Evolutionary conservation across 345 rosid species (phyloP).

Genomic region (Carallia brachiata): DNA sequence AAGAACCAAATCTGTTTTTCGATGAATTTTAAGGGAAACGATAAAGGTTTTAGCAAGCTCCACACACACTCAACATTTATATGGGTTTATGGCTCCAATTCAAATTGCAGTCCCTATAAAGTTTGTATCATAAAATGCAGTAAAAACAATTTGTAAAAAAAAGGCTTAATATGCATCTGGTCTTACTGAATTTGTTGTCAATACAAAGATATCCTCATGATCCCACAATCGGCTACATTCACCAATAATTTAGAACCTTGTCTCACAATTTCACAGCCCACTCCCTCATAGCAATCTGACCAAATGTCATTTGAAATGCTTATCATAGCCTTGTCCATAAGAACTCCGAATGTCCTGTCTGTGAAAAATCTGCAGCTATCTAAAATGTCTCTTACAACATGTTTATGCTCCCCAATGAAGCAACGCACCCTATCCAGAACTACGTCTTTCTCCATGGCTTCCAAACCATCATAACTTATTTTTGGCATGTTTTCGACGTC

Average conservation of each 20-base stretch:
- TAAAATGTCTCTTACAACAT: neutral
- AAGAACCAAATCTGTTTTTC: no score
- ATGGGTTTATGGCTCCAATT: no score
- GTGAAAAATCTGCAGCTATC: neutral
- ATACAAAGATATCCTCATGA: neutral
- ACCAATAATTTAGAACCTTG: neutral
- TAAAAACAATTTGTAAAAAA: neutral
- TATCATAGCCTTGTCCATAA: neutral
- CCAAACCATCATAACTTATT: no score
- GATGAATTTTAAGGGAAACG: no score
- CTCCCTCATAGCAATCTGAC: neutral
- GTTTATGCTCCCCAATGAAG: neutral
- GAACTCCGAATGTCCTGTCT: neutral
- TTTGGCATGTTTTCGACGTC: no score
- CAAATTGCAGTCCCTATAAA: no score
- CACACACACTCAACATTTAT: no score
- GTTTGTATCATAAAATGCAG: neutral
- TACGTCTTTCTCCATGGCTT: neutral
- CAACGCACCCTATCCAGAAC: constrained; percentile 12
- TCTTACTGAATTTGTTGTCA: neutral
- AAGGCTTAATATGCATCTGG: neutral
- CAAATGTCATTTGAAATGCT: neutral
- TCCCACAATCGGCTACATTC: neutral
- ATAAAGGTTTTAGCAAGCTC: no score
- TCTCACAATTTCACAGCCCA: neutral